Evolutionary conservation across 2,329 filamentous ascomycete species (phyloP), one percentile per base, ranked within the genome.

Genomic region (Xylaria sp.): DNA sequence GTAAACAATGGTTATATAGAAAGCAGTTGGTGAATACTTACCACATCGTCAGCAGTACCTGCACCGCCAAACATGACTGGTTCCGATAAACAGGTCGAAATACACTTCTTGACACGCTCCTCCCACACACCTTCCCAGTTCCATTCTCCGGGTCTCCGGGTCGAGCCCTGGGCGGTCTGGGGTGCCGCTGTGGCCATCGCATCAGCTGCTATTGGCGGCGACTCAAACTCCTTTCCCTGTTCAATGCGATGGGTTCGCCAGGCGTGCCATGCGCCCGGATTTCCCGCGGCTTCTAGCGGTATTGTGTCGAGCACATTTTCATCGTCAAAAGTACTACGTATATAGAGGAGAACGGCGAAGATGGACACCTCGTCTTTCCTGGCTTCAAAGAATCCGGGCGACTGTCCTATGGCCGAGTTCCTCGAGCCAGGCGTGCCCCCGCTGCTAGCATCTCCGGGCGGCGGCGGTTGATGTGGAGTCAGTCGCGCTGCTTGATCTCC

Each of bases 81-180:
- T 74, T 98, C 95, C 0, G 93, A 92, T 59, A 94, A 82, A 76
- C 94, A 97, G 10, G 88, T 86, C 60, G 91, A 88, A 52, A 98
- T 88, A 20, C 92, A 92, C 79, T 91, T 92, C 80, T 89, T 91
- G 0, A 97, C 94, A 64, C 95, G 88, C 72, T 94, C 91, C 78
- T 97, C 93, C 95, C 95, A 99, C 0, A 98, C 95, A 0, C 95
- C 94, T 76, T 97, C 94, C 95, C 95, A 98, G 78, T 97, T 97
- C 95, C 95, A 98, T 75, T 97, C 92, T 7, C 92, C 92, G 0
- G 94, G 94, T 59, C 87, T 85, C 69, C 90, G 82, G 44, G 81
- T 76, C 18, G 77, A 68, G 9, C 68, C 73, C n/a, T 67, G 56
- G 2, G 68, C 57, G 8, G 69, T 59, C 7, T 65, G 32, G 2